Evolutionary conservation across 805 yeast species (phyloP).

Genomic region (Wickerhamiella galacta): DNA sequence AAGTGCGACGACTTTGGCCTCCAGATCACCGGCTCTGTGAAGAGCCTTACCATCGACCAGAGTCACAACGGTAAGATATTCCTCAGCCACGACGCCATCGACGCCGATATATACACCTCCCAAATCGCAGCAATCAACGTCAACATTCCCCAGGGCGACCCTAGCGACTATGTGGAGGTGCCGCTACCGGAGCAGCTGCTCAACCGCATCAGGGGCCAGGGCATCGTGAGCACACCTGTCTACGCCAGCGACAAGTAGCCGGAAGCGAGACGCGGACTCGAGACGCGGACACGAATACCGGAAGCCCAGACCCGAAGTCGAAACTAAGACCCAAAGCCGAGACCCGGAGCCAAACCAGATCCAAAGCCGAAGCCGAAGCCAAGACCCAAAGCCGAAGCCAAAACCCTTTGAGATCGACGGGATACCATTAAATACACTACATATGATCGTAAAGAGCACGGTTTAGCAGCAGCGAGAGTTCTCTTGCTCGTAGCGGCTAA

Average conservation of each 20-base stretch:
- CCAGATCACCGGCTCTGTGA: slow-evolving; percentile 69
- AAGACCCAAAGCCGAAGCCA: too few species aligned
- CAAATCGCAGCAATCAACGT: slow-evolving; percentile 74
- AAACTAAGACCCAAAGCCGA: too few species aligned
- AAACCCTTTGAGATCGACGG: too few species aligned
- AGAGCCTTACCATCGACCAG: slow-evolving; percentile 76
- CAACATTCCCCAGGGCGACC: slow-evolving; percentile 57
- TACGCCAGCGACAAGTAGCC: background rate
- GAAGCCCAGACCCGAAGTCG: too few species aligned
- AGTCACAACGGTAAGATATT: slow-evolving; percentile 74
- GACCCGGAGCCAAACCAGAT: too few species aligned
- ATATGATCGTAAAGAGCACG: too few species aligned
- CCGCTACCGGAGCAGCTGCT: slow-evolving; percentile 86
- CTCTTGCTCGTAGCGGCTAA: slow-evolving; percentile 69
- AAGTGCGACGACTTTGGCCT: slow-evolving; percentile 67
- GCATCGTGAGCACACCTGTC: slow-evolving; percentile 33
- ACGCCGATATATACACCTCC: slow-evolving; percentile 66
- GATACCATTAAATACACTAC: too few species aligned
- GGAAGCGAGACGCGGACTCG: too few species aligned
- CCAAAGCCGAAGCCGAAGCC: too few species aligned
- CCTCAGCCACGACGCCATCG: slow-evolving; percentile 52
- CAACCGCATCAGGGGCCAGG: slow-evolving; percentile 47
- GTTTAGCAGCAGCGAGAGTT: slow-evolving; percentile 35
- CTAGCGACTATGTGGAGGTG: slow-evolving; percentile 55
- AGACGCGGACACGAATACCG: too few species aligned